Evolutionary conservation across 1,284 basidiomycete genomes (phyloP), one percentile per base, ranked within the genome.

Genomic region (Ganoderma meredithae): DNA sequence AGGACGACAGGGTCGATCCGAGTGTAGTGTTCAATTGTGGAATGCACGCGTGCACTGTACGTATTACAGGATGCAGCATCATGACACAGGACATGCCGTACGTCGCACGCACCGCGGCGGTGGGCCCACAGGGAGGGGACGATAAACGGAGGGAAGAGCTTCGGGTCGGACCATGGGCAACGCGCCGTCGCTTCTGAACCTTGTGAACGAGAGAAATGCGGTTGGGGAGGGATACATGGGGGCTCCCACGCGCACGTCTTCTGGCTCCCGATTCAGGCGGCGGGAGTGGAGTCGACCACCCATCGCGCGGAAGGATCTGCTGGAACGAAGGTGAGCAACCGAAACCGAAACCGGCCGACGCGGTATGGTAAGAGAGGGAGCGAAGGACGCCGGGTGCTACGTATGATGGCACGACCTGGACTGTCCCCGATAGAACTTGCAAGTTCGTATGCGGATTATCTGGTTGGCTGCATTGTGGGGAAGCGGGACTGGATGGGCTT

Each of bases 121-220:
- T 31, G 27, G 52, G 52, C 13, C 13, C 13, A 55, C 13, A 15
- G 27, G 27, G 52, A 55, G 31, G 52, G 27, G 52, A 15, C 52
- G 47, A 55, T 55, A 27, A 33, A 55, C 25, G 52, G 52, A 55
- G 17, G 7, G 41, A 44, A 41, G 53, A 36, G 25, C 63, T n/a
- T 43, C 55, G 63, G 63, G 13, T 64, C 63, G 63, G 63, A 64
- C 27, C 63, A 36, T 64, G 25, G 15, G 43, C 22, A 27, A 55
- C 31, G 52, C 27, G 52, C 52, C 27, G 27, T 27, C 22, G 33
- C 61, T 62, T 62, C 60, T 62, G 60, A 62, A 49, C 36, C 44
- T 39, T 62, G 60, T 10, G 10, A 9, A 19, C 47, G 39, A 49
- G 31, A n/a, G 31, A 55, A 55, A 27, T 55, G 25, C 31, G 22